Base-by-base conservation (phyloP, 2,329 filamentous ascomycete species). In the Alternaria sp. region DNA sequence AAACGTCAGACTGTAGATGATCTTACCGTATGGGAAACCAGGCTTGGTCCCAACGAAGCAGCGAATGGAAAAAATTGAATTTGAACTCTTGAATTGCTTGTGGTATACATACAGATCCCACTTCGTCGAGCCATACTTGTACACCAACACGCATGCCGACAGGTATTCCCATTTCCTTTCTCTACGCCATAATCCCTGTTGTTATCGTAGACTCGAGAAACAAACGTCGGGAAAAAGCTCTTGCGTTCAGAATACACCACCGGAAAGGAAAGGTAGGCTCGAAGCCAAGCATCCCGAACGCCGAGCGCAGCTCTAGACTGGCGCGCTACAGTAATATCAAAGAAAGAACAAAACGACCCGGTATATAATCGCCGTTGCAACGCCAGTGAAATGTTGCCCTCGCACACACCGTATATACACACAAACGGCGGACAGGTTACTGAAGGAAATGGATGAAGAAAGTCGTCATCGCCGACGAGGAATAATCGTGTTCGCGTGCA, bases 331-430 rank as follows among this genome's bases (percentile, higher is more conserved):
- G 46, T 47, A 25, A 53, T 10, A 52, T 6, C 21, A 44, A 46
- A 40, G 55, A 40, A 28, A 12, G 36, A 12, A 51, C 19, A 47
- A 59, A 36, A 52, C 55, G 28, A 46, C 30, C 57, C 57, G 43
- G 58, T 68, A 44, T 67, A 62, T 65, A 30, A 59, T 59, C 70
- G 62, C 70, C 70, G 54, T 19, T 26, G 45, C 9, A 69, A 73
- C 67, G 68, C 70, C 71, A 51, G 49, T 65, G 53, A 65, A 65
- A 67, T 69, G 67, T 64, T 61, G 63, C 40, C 23, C 19, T 32
- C 43, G 30, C 47, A 62, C 63, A 56, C 53, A 47, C 63, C 70
- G 61, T 72, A 68, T 71, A 51, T 73, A 73, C 71, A 69, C 65
- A 46, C 43, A 32, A 50, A 45, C 45, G 19, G 50, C 52, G 63